Base-by-base conservation (phyloP, 1,284 basidiomycete species). In the Melampsora larici-populina region DNA sequence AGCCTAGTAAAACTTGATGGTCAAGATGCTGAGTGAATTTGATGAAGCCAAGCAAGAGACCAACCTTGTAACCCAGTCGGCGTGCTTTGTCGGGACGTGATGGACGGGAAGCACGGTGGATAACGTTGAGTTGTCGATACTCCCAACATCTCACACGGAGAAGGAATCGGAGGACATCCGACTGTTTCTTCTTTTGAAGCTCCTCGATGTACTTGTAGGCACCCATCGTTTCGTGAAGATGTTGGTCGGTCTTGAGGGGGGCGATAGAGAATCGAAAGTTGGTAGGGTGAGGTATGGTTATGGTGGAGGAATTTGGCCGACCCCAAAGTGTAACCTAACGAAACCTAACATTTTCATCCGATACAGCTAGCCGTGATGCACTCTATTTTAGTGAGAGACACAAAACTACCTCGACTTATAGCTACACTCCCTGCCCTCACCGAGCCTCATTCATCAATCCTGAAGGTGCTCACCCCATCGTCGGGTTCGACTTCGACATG, bases 61-160 rank as follows among this genome's bases (percentile, higher is more conserved):
- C 58, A 17, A 80, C 81, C 84, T 97, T 99, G 91, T 99, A 99
- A 78, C 96, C 96, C 80, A 99, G 88, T 82, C 95, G 92, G 86
- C 96, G 93, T 81, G 96, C 96, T 89, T 98, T 99, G 89, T 99
- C 96, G 78, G 95, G 97, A 85, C 97, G 93, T 77, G 96, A 98
- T 78, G 96, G 96, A 80, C 96, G 92, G 80, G 94, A 94, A 78
- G 95, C 95, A 81, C 96, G 92, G 89, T 98, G 95, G 85, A 98
- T 93, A 81, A 99, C 94, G 83, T 97, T 95, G 84, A 99, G 87
- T 86, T 99, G 96, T 82, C 94, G 92, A 88, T 94, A 97, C 85
- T 99, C 96, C 96, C 96, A 99, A 90, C 96, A 98, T 84, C 93
- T 89, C 82, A 99, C 96, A 84, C 96, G 95, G 84, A 97, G 91